These are phyloP conservation scores for Talaromyces amestolkiae DNA, from an alignment of 2,329 filamentous ascomycete species.

Conservation along the genomic window DNA sequence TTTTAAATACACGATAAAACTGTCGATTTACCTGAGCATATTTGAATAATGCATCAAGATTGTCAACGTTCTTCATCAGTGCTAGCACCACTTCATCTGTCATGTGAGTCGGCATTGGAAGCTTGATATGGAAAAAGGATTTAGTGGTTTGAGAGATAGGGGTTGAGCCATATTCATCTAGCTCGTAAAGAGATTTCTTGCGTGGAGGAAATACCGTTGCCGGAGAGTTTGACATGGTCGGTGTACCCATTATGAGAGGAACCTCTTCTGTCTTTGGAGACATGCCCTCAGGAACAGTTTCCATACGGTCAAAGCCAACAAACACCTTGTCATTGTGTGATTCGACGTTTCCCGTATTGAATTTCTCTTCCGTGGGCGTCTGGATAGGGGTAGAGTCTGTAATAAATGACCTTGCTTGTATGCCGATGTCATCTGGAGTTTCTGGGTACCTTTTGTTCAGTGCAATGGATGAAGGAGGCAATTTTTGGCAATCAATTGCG, in stretches of 20 bases:
- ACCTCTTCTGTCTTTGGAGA: constrained; percentile 11
- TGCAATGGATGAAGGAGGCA: neutral
- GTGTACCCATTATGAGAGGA: constrained; percentile 8
- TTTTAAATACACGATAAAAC: constrained; percentile 59
- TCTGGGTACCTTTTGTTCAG: constrained; percentile 15
- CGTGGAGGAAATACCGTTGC: neutral
- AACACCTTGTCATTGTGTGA: constrained; percentile 14
- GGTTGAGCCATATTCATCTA: constrained; percentile 30
- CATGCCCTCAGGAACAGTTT: constrained; percentile 5
- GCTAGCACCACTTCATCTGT: constrained; percentile 52
- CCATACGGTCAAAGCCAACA: constrained; percentile 9
- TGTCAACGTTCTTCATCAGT: constrained; percentile 52
- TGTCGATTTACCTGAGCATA: constrained; percentile 54
- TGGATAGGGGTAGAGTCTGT: constrained; percentile 1
- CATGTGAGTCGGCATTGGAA: constrained; percentile 41
- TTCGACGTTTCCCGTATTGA: neutral
- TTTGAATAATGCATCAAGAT: constrained; percentile 55
- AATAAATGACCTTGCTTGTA: constrained; percentile 13
- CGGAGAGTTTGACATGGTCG: neutral
- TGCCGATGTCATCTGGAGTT: constrained; percentile 17
- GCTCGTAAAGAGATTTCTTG: constrained; percentile 30
- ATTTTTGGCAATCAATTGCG: neutral
- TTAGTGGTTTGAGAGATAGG: constrained; percentile 18
- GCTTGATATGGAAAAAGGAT: constrained; percentile 21
- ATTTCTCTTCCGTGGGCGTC: constrained; percentile 13